Evolutionary conservation across 805 yeast genomes (phyloP).

Genomic region (Sugiyamaella valdiviana): DNA sequence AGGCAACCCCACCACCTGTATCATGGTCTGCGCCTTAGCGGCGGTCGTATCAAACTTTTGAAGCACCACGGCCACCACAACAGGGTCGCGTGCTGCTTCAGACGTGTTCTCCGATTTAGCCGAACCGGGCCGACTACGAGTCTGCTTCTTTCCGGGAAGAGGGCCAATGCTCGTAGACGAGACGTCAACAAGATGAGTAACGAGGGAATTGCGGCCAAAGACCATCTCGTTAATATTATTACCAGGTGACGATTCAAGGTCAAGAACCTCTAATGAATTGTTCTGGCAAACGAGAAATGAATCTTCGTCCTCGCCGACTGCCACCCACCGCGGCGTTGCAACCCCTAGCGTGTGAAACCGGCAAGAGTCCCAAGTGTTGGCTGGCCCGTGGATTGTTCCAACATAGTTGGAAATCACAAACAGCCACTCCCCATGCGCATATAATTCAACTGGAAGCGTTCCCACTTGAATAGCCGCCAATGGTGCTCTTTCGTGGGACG

Average conservation of each 20-base stretch:
- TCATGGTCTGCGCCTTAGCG: no score
- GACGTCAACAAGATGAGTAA: neutral
- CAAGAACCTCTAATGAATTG: neutral
- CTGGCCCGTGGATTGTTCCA: neutral
- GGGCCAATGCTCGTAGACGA: neutral
- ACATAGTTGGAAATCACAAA: neutral
- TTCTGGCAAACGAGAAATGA: neutral
- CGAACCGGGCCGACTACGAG: neutral
- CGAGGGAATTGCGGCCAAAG: neutral
- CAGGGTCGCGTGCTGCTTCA: no score
- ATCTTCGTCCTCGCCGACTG: neutral
- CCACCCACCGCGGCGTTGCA: neutral
- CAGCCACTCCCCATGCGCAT: neutral
- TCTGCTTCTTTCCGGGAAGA: neutral
- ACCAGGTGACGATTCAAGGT: neutral
- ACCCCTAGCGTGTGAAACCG: neutral
- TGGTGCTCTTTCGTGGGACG: neutral
- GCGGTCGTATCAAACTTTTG: no score
- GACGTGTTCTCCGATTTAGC: no score
- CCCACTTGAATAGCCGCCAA: neutral
- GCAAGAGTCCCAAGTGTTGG: neutral
- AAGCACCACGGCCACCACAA: no score
- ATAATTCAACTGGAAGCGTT: neutral
- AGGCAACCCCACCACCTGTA: no score
- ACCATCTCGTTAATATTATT: neutral